Evolutionary conservation across 108 stramenopile species (phyloP).

Genomic region (Schizochytrium sp.): DNA sequence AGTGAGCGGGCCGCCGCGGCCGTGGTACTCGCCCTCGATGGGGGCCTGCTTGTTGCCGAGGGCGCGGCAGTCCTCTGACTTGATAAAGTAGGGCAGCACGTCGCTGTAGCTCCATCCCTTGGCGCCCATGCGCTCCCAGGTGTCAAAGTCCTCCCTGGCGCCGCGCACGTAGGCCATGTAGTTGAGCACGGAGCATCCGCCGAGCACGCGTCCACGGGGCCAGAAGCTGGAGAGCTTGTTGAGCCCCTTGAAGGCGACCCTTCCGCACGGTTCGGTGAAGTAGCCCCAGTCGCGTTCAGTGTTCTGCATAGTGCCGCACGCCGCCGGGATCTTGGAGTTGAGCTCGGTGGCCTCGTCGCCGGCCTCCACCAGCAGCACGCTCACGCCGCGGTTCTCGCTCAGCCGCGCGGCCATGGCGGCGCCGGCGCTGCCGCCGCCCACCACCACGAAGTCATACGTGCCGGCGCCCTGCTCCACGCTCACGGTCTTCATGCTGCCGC

Average conservation of each 20-base stretch:
- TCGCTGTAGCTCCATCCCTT: slow-evolving; percentile 9
- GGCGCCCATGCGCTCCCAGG: slow-evolving; percentile 7
- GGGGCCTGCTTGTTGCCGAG: neutral
- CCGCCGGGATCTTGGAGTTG: neutral
- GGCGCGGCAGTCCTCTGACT: neutral
- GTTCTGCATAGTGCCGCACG: neutral
- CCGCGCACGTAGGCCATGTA: slow-evolving; percentile 19
- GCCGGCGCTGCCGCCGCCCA: slow-evolving; percentile 11
- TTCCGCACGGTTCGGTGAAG: neutral
- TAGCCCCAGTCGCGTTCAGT: neutral
- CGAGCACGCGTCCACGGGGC: neutral
- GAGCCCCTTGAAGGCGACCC: neutral
- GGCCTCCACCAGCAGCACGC: neutral
- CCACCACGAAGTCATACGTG: slow-evolving; percentile 10
- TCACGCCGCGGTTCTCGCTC: neutral
- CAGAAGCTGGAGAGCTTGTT: neutral
- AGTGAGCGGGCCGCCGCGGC: neutral
- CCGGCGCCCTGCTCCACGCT: neutral
- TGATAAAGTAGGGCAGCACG: neutral
- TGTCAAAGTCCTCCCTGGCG: neutral
- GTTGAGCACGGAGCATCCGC: slow-evolving; percentile 10
- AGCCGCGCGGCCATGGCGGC: neutral
- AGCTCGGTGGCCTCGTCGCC: slow-evolving; percentile 6
- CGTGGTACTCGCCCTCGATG: neutral
- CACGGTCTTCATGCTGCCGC: neutral